A percentile compares a stretch with the other conserved stretches of the same genome.
Conservation (phyloP, 169 alveolate species). For the Toxoplasma gondii region DNA sequence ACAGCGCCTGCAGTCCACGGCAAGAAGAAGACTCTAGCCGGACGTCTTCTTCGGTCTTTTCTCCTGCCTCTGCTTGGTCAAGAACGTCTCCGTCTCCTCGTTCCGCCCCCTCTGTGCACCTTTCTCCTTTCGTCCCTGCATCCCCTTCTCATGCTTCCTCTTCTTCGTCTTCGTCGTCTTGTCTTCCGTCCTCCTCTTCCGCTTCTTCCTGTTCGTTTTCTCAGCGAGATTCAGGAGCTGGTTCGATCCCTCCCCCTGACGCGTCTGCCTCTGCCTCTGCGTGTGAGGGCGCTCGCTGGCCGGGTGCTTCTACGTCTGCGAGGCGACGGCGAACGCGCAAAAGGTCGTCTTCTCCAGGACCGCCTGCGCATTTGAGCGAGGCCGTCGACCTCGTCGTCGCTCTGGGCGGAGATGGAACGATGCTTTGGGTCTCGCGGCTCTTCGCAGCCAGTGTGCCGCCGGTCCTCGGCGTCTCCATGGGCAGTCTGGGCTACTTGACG, state of each 20-base stretch:
- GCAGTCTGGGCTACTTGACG: slow-evolving; percentile 83
- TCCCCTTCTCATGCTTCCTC: background rate
- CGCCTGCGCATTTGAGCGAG: slow-evolving; percentile 21
- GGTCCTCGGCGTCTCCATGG: slow-evolving; percentile 83
- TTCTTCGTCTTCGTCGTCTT: background rate
- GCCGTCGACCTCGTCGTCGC: slow-evolving; percentile 84
- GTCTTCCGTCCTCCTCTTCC: background rate
- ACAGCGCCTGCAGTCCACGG: no score
- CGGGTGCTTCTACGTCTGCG: no score
- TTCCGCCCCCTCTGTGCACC: background rate
- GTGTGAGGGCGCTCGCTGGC: no score
- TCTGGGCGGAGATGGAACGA: slow-evolving; percentile 97
- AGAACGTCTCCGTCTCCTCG: background rate
- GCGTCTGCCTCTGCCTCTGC: no score
- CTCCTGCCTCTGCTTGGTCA: no score
- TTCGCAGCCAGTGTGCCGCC: slow-evolving; percentile 85
- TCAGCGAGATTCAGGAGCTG: no score
- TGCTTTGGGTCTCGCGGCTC: slow-evolving; percentile 87
- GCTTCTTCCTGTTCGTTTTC: background rate
- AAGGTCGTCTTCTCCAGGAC: background rate
- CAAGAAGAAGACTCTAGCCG: no score
- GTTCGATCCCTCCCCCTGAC: no score
- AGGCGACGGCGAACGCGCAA: no score
- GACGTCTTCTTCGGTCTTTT: no score
- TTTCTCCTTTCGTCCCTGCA: background rate